Percentiles rank a stretch among this genome's conserved stretches.
Conservation (phyloP, 768 basidiomycete genomes). For the Neoboletus brunneissimus region DNA sequence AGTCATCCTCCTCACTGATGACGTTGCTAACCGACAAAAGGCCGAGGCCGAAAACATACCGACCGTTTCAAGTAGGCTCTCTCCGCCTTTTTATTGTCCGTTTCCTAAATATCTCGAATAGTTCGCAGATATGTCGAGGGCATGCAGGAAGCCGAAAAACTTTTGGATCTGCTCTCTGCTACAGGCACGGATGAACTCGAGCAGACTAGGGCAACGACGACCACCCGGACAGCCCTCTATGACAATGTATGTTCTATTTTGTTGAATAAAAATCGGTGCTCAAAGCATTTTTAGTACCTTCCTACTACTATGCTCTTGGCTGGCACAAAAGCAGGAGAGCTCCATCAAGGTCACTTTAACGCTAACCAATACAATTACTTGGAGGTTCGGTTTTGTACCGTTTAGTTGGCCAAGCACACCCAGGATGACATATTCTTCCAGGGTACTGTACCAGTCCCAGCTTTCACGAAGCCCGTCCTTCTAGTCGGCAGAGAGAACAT, state of each 20-base stretch:
- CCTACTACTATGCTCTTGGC: slow-evolving; percentile 67
- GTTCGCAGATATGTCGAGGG: slow-evolving; percentile 82
- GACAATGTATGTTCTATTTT: slow-evolving; percentile 54
- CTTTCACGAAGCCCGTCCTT: slow-evolving; percentile 74
- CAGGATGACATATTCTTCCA: slow-evolving; percentile 26
- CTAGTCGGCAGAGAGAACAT: slow-evolving; percentile 88
- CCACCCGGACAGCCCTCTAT: slow-evolving; percentile 63
- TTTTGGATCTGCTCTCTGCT: slow-evolving; percentile 81
- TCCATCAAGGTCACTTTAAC: slow-evolving; percentile 93
- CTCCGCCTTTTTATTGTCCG: neutral
- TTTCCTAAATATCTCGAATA: slow-evolving; percentile 23
- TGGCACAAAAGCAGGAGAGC: slow-evolving; percentile 78
- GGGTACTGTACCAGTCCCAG: slow-evolving; percentile 79
- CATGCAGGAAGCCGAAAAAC: slow-evolving; percentile 56
- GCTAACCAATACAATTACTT: slow-evolving; percentile 95
- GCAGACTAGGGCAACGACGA: slow-evolving; percentile 53
- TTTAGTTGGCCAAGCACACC: neutral
- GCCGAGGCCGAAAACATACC: slow-evolving; percentile 65
- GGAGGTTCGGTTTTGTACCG: slow-evolving; percentile 51
- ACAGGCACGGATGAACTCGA: slow-evolving; percentile 61
- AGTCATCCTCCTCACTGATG: slow-evolving; percentile 86
- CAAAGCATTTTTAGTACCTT: slow-evolving; percentile 58
- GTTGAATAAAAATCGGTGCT: neutral
- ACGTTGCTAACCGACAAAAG: slow-evolving; percentile 76
- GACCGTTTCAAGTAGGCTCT: slow-evolving; percentile 54